Conservation (phyloP, 139 green algal species). For the Chlamydomonas sp. region DNA sequence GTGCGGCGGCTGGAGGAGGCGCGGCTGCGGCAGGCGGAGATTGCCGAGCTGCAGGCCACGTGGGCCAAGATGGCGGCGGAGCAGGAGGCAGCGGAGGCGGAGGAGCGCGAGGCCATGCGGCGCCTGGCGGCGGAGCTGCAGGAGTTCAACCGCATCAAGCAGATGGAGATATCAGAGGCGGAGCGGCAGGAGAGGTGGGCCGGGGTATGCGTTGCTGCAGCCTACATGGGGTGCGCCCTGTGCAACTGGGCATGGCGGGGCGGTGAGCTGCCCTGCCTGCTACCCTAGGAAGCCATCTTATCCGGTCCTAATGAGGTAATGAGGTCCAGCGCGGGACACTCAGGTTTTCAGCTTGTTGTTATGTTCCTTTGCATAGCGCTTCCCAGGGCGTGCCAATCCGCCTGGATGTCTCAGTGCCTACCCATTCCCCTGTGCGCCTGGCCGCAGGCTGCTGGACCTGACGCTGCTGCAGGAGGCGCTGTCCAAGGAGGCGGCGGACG, state of each 20-base stretch:
- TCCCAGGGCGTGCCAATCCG: no score
- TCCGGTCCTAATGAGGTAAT: background rate
- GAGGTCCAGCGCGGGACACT: background rate
- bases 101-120: slow-evolving; percentile 51
- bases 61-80: slow-evolving; percentile 47
- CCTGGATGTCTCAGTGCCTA: no score
- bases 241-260: background rate
- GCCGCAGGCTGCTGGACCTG: slow-evolving; percentile 62
- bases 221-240: background rate
- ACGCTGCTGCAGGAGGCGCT: slow-evolving; percentile 67
- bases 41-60: slow-evolving; percentile 41
- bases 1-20: slow-evolving; percentile 48
- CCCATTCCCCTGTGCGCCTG: no score
- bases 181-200: slow-evolving; percentile 55
- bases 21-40: slow-evolving; percentile 43
- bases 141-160: slow-evolving; percentile 68
- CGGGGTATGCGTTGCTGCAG: background rate
- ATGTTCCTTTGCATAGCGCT: background rate
- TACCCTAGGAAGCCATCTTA: background rate
- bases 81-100: slow-evolving; percentile 41
- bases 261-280: background rate
- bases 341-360: background rate
- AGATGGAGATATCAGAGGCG: slow-evolving; percentile 56
- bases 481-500: slow-evolving; percentile 55
- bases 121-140: slow-evolving; percentile 59